Base-by-base conservation (phyloP, 495 filamentous ascomycete genomes). In the Neurospora cerealis region DNA sequence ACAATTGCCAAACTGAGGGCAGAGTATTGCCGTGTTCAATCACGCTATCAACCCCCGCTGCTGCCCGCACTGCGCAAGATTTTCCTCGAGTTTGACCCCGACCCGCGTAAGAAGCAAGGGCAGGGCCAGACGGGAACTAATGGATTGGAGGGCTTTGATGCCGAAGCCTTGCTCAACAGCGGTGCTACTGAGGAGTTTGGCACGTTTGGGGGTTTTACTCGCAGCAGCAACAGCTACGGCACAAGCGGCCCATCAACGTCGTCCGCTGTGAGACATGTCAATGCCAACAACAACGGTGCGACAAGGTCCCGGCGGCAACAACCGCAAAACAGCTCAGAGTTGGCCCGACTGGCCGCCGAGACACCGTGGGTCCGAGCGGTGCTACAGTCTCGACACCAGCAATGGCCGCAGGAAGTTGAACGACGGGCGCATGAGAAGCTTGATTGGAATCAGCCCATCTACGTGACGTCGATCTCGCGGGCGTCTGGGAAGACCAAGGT, bases 41-140 rank as follows among this genome's bases (percentile, higher is more conserved):
- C 69, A 28, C 73, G 78, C 17, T 79, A 77, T 4, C 74, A 77
- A 11, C 78, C 79, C 10, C 74, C 78, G 3, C 75, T 80, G 3
- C 72, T 87, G 21, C 44, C 48, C 2, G 85, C 85, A 2, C 76
- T 87, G 19, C 75, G 82, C 54, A 82, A 83, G 75, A 75, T 87
- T n/a, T 72, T 80, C 24, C 76, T 87, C 11, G 84, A 86, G 69
- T 79, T 87, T 41, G 81, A 80, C 13, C 75, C 75, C 0, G 81
- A 83, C 24, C 80, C 78, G 13, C 76, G 74, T 8, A 77, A 81
- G 0, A 81, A 80, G 36, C 54, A 73, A 17, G 73, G 11, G 19
- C 72, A 79, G 39, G 46, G 10, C 21, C 48, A 28, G 10, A 28
- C 24, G 72, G 48, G 40, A 19, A 76, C 75, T 28, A 74, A 73